Percentiles rank a stretch among this genome's conserved stretches.
phyloP scores from a whole-genome alignment of 805 yeast genomes.

The Pichia eremophila region DNA sequence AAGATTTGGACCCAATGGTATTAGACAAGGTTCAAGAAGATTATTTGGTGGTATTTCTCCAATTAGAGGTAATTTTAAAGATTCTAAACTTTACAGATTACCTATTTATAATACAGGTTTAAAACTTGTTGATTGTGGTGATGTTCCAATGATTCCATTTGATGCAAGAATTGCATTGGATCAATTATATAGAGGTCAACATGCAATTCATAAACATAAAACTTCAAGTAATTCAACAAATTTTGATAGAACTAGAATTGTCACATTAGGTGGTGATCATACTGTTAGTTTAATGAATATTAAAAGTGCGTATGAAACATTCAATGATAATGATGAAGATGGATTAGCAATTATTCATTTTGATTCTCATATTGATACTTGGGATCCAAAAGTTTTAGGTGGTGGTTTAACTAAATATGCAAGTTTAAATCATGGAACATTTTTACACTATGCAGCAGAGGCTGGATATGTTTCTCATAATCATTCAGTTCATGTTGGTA shows the following conservation, averaged over 20 bases:
- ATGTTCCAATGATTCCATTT: conserved; percentile 52
- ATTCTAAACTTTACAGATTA: conserved; percentile 25
- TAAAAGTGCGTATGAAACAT: conserved; percentile 40
- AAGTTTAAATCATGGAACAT: conserved; percentile 54
- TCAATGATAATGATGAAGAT: conserved; percentile 34
- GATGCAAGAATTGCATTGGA: conserved; percentile 48
- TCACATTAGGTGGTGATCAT: conserved; percentile 57
- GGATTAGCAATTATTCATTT: conserved; percentile 50
- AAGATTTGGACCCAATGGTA: conserved; percentile 48
- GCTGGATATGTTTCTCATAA: conserved; percentile 44
- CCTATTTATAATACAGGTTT: conserved; percentile 37
- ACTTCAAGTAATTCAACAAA: conserved; percentile 14
- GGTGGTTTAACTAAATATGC: conserved; percentile 55
- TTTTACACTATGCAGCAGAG: conserved; percentile 61
- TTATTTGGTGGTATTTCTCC: conserved; percentile 34
- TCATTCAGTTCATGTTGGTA: conserved; percentile 52
- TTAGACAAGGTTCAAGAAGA: conserved; percentile 34
- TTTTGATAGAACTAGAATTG: conserved; percentile 25
- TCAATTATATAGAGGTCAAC: conserved; percentile 45
- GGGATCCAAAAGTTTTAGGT: conserved; percentile 56
- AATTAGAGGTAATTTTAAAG: conserved; percentile 27
- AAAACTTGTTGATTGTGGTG: conserved; percentile 48
- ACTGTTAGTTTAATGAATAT: conserved; percentile 44
- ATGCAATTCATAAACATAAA: conserved; percentile 35
- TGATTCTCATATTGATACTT: conserved; percentile 63